Evolutionary conservation across 2,329 filamentous ascomycete species (phyloP).

Genomic region (Aspergillus awamori): DNA sequence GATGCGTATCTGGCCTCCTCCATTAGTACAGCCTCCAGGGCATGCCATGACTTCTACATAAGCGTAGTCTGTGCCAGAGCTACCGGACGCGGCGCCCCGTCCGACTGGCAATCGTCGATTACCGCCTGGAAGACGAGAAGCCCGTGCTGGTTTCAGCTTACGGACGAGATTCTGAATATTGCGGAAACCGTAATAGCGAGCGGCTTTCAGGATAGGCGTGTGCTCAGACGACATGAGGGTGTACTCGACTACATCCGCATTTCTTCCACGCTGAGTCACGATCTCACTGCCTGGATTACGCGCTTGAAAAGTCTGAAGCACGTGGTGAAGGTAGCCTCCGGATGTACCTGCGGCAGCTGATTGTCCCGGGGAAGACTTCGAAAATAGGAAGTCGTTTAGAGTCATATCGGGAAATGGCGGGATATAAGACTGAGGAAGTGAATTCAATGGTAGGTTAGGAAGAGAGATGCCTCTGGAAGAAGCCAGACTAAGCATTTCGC

Average conservation of each 20-base stretch:
- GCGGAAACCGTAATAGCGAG: conserved; percentile 93
- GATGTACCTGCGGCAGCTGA: conserved; percentile 71
- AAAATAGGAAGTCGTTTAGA: conserved; percentile 75
- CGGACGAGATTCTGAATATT: conserved; percentile 98
- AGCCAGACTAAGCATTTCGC: conserved; percentile 88
- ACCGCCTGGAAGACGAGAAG: conserved; percentile 78
- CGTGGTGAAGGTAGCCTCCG: conserved; percentile 85
- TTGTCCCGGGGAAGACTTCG: conserved; percentile 47
- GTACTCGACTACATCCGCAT: conserved; percentile 89
- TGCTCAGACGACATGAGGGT: conserved; percentile 61
- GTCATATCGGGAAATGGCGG: conserved; percentile 71
- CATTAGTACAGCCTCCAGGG: conserved; percentile 97
- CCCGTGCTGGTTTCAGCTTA: conserved; percentile 78
- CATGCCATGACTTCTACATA: conserved; percentile 99
- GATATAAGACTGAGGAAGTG: conserved; percentile 51
- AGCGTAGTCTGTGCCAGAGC: conserved; percentile 66
- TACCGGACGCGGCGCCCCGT: conserved; percentile 34
- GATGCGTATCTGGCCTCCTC: conserved; percentile 90
- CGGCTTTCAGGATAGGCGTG: conserved; percentile 71
- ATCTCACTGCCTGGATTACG: conserved; percentile 73
- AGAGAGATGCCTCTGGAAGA: conserved; percentile 79
- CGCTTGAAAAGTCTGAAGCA: conserved; percentile 73
- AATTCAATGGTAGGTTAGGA: conserved; percentile 66
- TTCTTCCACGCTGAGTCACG: conserved; percentile 73
- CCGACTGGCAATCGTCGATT: conserved; percentile 46